Base-by-base conservation (phyloP, 2,329 filamentous ascomycete species). In the Pseudopithomyces maydicus region DNA sequence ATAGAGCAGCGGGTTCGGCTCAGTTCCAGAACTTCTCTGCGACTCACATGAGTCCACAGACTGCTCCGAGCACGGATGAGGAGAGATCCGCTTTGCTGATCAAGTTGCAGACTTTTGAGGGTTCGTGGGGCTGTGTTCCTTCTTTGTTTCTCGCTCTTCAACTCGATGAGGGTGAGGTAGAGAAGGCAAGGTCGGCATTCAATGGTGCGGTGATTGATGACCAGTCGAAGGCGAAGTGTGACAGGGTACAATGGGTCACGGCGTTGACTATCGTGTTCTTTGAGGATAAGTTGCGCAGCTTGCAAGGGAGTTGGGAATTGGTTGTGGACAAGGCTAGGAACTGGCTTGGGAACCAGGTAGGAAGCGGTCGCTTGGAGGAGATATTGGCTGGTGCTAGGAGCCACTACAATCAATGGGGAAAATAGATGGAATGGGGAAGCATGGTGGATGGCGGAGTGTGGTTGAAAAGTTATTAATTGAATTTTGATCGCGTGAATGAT, bases 271-370 rank as follows among this genome's bases (percentile, higher is more conserved):
- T 88, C 7, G 76, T 71, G 1, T 84, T 76, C 56, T 69, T 90
- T 58, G 79, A 84, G 65, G 69, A 50, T 39, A 80, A 77, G 53
- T 63, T 85, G 56, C 62, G 35, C 0, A 73, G 60, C 0, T 77
- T 84, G 49, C 74, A 77, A 67, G 87, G 86, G 2, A 79, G 80
- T 6, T 90, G 87, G 87, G 86, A 88, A 59, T 77, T 90, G 78
- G 74, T 90, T 38, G 84, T 82, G 15, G 81, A 83, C 10, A 89
- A 89, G 78, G 86, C 84, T 0, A 78, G 75, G 65, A 66, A 45
- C 0, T 89, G 69, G 69, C 47, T 70, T 54, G 62, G 56, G 44
- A 59, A 6, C 7, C 45, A 47, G 35, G 47, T 47, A 23, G 61
- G 47, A 11, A 36, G 20, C 14, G 42, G 53, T 39, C n/a, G 32